A percentile compares a stretch with the other conserved stretches of the same genome.
phyloP scores from a whole-genome alignment of 805 yeast species.

The Candida andamanensis region DNA sequence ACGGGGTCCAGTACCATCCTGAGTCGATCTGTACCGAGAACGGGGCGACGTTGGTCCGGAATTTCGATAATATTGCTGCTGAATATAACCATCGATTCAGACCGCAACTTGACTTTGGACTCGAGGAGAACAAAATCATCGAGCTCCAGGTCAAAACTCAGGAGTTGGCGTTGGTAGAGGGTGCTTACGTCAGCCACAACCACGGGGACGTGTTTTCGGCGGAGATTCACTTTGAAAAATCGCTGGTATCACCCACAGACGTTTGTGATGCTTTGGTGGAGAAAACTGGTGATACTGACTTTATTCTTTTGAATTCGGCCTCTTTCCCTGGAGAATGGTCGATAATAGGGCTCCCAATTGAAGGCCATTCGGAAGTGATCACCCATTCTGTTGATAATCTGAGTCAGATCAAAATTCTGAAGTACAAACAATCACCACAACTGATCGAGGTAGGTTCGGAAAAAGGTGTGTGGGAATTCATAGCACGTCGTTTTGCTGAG shows the following conservation, averaged over 20 bases:
- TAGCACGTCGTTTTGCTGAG: conserved; percentile 45
- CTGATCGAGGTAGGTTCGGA: conserved; percentile 4
- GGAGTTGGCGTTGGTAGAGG: conserved; percentile 6
- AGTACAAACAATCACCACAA: conserved; percentile 18
- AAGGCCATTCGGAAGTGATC: conserved; percentile 40
- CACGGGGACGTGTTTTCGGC: conserved; percentile 5
- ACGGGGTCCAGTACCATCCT: conserved; percentile 96
- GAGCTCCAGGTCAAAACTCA: conserved; percentile 5
- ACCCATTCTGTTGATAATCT: conserved; percentile 55
- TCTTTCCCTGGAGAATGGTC: conserved; percentile 85
- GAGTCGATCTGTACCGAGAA: conserved; percentile 80
- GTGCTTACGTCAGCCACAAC: conserved; percentile 1
- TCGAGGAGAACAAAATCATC: background rate
- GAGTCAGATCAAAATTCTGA: conserved; percentile 18
- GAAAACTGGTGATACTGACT: conserved; percentile 27
- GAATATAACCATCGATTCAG: conserved; percentile 24
- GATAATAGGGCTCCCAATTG: conserved; percentile 67
- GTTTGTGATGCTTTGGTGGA: conserved; percentile 45
- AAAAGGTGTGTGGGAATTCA: conserved; percentile 43
- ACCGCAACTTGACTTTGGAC: background rate
- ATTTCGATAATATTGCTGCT: conserved; percentile 54
- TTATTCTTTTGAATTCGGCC: conserved; percentile 70
- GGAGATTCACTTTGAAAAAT: conserved; percentile 9
- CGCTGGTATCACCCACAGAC: conserved; percentile 33
- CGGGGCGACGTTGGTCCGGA: conserved; percentile 56